Conservation (phyloP, 179 eudicot species). For the Camellia oleifera region DNA sequence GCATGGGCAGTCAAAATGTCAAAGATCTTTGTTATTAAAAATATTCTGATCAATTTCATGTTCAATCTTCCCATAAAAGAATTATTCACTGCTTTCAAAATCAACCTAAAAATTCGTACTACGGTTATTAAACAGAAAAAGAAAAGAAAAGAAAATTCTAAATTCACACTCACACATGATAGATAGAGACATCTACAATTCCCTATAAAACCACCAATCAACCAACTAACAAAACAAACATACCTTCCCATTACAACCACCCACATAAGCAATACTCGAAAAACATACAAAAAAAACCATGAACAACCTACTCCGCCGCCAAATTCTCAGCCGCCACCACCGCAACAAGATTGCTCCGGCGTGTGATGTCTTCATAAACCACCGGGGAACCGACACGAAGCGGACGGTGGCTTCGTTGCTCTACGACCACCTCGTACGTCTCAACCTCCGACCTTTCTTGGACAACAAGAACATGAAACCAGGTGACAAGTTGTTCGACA, state of each 20-base stretch:
- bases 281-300: background rate
- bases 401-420: slow-evolving; percentile 47
- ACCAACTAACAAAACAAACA: background rate
- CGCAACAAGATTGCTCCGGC: background rate
- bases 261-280: too few relatives aligned
- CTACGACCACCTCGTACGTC: slow-evolving; percentile 31
- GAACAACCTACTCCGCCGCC: slow-evolving; percentile 4
- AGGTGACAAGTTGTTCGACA: slow-evolving; percentile 46
- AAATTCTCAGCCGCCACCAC: background rate
- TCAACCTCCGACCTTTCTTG: slow-evolving; percentile 41
- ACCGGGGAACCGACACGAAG: slow-evolving; percentile 56
- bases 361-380: slow-evolving; percentile 59
- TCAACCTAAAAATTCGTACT: background rate
- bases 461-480: slow-evolving; percentile 63
- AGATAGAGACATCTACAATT: background rate
- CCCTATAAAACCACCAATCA: background rate
- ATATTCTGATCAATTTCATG: background rate
- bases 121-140: background rate
- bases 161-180: background rate
- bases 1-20: background rate
- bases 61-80: background rate
- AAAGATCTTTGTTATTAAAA: background rate
- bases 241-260: too few relatives aligned
- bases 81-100: background rate
- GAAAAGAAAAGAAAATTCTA: background rate